Conservation (phyloP, 176 grass and related monocot species). For the Otatea glauca region DNA sequence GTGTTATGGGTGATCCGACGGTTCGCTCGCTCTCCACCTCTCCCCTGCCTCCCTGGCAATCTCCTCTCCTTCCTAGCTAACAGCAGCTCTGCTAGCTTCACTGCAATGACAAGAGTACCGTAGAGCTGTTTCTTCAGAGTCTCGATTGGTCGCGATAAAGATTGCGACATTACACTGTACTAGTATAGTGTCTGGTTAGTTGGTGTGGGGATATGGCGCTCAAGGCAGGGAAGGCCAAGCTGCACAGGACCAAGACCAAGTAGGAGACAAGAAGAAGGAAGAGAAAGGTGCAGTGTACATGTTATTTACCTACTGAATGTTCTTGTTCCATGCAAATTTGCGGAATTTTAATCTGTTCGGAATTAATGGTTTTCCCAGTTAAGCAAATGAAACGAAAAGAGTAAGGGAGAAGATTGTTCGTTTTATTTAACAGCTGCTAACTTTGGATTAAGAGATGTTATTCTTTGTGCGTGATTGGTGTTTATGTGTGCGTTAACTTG, state of each 20-base stretch:
- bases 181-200: not conserved
- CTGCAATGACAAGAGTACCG: conserved; percentile 46
- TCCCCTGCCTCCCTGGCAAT: conserved; percentile 30
- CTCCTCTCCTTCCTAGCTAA: not conserved
- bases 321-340: not conserved
- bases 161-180: not conserved
- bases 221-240: conserved; percentile 87
- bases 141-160: not conserved
- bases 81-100: not conserved
- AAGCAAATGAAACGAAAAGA: not conserved
- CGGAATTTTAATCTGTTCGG: not conserved
- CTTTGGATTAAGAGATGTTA: not conserved
- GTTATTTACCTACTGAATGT: not conserved
- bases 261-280: conserved; percentile 97
- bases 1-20: no score
- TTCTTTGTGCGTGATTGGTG: not conserved
- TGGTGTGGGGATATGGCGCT: conserved; percentile 66
- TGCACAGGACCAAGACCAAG: conserved; percentile 78
- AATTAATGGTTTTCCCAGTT: not conserved
- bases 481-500: not conserved
- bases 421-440: not conserved
- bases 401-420: not conserved
- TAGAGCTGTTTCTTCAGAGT: not conserved
- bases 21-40: conserved; percentile 36
- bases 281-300: conserved; percentile 69